Evolutionary conservation across 179 eudicot genomes (phyloP), one percentile per base, ranked within the genome.

Genomic region (Beta macrorhiza): DNA sequence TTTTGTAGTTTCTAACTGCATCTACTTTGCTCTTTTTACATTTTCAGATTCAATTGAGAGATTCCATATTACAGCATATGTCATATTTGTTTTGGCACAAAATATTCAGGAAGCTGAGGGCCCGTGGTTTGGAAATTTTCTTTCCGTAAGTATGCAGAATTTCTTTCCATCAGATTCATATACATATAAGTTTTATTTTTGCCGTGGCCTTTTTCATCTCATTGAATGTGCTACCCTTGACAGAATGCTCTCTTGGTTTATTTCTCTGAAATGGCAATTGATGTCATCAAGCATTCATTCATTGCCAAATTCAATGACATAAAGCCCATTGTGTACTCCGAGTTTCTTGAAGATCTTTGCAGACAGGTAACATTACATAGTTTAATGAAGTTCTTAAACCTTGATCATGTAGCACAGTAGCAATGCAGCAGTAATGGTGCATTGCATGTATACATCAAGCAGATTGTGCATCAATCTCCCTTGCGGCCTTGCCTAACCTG

Each of bases 71-170:
- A 84, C 96, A 53, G 97, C 99, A 83, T 96, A 92, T 86, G 73
- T 96, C 74, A 80, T 96, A 82, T 93, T 93, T 82, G 94, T 95
- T 77, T 86, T 95, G 80, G 99, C 95, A 85, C 99, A 95, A 87
- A 92, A 96, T 87, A 90, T 96, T 82, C 88, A 89, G 83, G 99
- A 96, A 88, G 99, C 98, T 25, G 99, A 96, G 85, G 97, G 97
- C 72, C 87, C 94, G 78, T 96, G 99, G 99, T 94, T 96, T 82
- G 87, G 90, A 71, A 94, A 85, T 86, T 96, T 96, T 59, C 88
- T 96, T 74, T 87, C 73, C 68, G 99, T 96, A 87, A 96, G 99
- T 87, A 32, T 42, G 45, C 61, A 7, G 25, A 42, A 16, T 52
- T 17, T 74, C 68, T 22, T 79, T 78, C 69, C 42, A 49, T 44